Base-by-base conservation (phyloP, 805 yeast genomes). In the Saturnispora ahearnii region DNA sequence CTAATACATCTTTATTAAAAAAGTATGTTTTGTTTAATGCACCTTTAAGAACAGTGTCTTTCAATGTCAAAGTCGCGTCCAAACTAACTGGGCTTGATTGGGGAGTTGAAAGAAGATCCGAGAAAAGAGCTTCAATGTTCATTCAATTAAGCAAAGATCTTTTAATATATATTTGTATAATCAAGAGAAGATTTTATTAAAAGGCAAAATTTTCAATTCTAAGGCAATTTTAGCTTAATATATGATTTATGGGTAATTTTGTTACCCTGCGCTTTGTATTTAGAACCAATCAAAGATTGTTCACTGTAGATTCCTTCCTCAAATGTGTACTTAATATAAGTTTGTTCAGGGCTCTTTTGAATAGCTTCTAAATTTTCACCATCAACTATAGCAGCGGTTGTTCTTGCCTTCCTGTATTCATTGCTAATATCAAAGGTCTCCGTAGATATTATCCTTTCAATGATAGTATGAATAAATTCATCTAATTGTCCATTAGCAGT, bases 401-500 rank as follows among this genome's bases (percentile, higher is more conserved):
- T 54, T 13, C 72, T 62, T 15, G 60, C 45, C 6, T 57, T 51
- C 33, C 62, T 59, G 43, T 67, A 66, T 34, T 46, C 45, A 1
- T 59, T 54, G 2, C 75, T 71, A 44, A 66, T 60, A 1, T 52
- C 61, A 45, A 67, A 63, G 0, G 81, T 74, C 53, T 83, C 87
- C 37, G 66, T 66, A 31, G 76, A 70, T 22, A 83, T 70, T 13
- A 82, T 79, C 38, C 70, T 67, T 46, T 77, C 67, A 1, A 86
- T 78, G 29, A 81, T 74, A 51, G 73, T 71, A 51, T 79, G 78
- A 30, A 87, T 74, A 12, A 71, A 61, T 30, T 73, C 57, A 49
- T 70, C 76, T 40, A 84, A 63, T 18, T 79, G 83, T 52, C 84
- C 81, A 53, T 83, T 86, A 29, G 69, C 72, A 10, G 84, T 73